These are phyloP conservation scores for Peniophora sp. DNA, from an alignment of 1,284 basidiomycete genomes.

Conservation along the genomic window DNA sequence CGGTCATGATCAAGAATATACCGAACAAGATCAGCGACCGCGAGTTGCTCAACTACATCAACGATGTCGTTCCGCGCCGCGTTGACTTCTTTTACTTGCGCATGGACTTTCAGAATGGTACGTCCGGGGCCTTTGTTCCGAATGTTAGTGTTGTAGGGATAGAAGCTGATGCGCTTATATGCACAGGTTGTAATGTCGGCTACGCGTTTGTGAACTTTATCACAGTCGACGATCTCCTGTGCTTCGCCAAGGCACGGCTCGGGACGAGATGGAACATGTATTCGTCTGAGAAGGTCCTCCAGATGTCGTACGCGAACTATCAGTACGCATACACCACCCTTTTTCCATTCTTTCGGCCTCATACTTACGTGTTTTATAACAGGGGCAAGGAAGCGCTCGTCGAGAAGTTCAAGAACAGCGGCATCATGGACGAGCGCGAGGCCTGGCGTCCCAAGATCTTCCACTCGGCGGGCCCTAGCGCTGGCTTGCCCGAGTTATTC, in stretches of 20 bases:
- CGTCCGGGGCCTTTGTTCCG: slow-evolving; percentile 10
- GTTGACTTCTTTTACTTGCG: slow-evolving; percentile 83
- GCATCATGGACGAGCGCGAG: slow-evolving; percentile 76
- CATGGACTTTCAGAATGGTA: slow-evolving; percentile 78
- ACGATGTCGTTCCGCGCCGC: slow-evolving; percentile 53
- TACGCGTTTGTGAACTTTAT: slow-evolving; percentile 88
- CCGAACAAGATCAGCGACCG: slow-evolving; percentile 82
- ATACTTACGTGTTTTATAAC: not conserved
- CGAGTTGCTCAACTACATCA: slow-evolving; percentile 65
- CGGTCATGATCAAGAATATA: slow-evolving; percentile 85
- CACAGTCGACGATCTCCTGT: slow-evolving; percentile 62
- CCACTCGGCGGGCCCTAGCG: slow-evolving; percentile 63
- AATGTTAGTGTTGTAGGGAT: slow-evolving; percentile 1
- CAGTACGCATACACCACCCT: slow-evolving; percentile 46
- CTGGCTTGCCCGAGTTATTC: slow-evolving; percentile 74
- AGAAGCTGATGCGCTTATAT: slow-evolving; percentile 4
- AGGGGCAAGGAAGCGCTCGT: slow-evolving; percentile 83
- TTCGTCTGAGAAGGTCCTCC: slow-evolving; percentile 78
- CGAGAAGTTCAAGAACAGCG: slow-evolving; percentile 81
- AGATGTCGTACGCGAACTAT: slow-evolving; percentile 83
- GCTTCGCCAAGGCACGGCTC: slow-evolving; percentile 64
- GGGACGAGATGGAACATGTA: slow-evolving; percentile 85
- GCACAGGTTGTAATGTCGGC: slow-evolving; percentile 75
- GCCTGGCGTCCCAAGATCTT: slow-evolving; percentile 82
- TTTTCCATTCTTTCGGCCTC: not conserved